Evolutionary conservation across 1,284 basidiomycete genomes (phyloP).

Genomic region (Fomitopsis schrenkii): DNA sequence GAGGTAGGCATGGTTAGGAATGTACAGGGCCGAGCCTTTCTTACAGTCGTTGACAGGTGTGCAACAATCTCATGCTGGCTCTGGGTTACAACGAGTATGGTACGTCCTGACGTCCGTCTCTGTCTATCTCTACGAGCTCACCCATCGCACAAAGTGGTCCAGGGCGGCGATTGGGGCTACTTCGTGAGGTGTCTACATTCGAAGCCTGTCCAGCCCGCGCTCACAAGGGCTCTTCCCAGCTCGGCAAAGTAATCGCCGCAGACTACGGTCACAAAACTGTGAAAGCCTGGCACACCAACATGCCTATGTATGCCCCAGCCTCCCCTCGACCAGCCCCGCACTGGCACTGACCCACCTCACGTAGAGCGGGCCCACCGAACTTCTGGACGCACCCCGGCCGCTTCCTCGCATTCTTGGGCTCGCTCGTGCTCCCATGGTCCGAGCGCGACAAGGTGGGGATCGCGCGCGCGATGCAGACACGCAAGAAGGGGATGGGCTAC

Average conservation of each 20-base stretch:
- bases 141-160: conserved; percentile 29
- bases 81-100: conserved; percentile 47
- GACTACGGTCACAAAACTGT: conserved; percentile 27
- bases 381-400: conserved; percentile 21
- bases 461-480: conserved; percentile 29
- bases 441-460: conserved; percentile 35
- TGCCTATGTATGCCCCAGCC: conserved; percentile 22
- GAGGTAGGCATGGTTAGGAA: conserved; percentile 7
- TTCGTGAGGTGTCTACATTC: conserved; percentile 22
- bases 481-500: conserved; percentile 36
- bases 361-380: conserved; percentile 19
- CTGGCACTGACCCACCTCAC: neutral
- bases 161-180: conserved; percentile 45
- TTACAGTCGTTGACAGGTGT: conserved; percentile 23
- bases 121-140: no score
- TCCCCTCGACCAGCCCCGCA: neutral
- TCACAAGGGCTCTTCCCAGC: conserved; percentile 13
- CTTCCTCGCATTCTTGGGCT: conserved; percentile 20
- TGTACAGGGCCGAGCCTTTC: no score
- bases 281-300: conserved; percentile 35
- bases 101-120: conserved; percentile 13
- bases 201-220: neutral
- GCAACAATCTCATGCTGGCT: conserved; percentile 41
- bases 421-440: conserved; percentile 26
- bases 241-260: conserved; percentile 23